These are phyloP conservation scores for Ceratobasidium sp. DNA, from an alignment of 1,284 basidiomycete species.

Conservation along the genomic window DNA sequence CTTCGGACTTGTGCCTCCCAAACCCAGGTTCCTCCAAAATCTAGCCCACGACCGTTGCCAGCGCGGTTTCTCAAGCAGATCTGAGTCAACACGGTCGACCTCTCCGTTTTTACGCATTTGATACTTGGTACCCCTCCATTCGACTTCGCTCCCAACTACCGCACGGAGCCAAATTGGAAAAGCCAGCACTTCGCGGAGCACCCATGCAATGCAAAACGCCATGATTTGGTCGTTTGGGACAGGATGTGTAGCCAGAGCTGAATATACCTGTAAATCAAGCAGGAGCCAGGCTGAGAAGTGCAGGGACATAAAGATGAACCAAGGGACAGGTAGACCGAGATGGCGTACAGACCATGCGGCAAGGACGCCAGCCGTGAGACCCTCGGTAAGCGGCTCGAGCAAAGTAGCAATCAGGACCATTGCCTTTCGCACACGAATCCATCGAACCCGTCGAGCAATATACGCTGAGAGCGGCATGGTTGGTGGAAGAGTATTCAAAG, in stretches of 20 bases:
- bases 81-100: slow-evolving; percentile 48
- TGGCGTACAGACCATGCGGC: slow-evolving; percentile 64
- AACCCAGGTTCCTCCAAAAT: slow-evolving; percentile 2
- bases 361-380: slow-evolving; percentile 71
- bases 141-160: slow-evolving; percentile 78
- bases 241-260: slow-evolving; percentile 74
- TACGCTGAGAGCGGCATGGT: slow-evolving; percentile 83
- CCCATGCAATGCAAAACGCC: slow-evolving; percentile 78
- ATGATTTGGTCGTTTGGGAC: slow-evolving; percentile 52
- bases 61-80: slow-evolving; percentile 27
- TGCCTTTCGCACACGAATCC: slow-evolving; percentile 93
- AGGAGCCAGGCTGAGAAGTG: slow-evolving; percentile 69
- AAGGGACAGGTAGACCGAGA: slow-evolving; percentile 62
- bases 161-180: slow-evolving; percentile 86
- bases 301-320: slow-evolving; percentile 64
- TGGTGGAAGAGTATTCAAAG: slow-evolving; percentile 80
- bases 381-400: slow-evolving; percentile 89
- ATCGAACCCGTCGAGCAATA: slow-evolving; percentile 83
- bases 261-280: slow-evolving; percentile 57
- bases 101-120: slow-evolving; percentile 70
- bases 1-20: slow-evolving; percentile 4
- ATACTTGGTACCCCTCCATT: slow-evolving; percentile 82
- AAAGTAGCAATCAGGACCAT: slow-evolving; percentile 88
- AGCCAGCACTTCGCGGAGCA: slow-evolving; percentile 75
- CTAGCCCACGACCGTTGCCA: slow-evolving; percentile 17